Base-by-base conservation (phyloP, 1,284 basidiomycete genomes). In the Singerocomus rubriflavus region DNA sequence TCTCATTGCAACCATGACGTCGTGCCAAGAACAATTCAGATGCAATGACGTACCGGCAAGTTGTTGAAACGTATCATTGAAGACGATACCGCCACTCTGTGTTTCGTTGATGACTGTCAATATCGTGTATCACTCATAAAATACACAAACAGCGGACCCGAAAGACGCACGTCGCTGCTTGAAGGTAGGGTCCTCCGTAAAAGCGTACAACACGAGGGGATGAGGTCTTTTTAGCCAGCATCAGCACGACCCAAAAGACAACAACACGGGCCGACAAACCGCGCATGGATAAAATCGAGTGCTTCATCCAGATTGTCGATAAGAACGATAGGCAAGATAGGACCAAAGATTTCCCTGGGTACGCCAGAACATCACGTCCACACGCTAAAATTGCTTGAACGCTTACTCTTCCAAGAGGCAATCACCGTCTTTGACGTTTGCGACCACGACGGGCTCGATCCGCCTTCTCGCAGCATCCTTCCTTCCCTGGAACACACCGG, bases 341-440 rank as follows among this genome's bases (percentile, higher is more conserved):
- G 86, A 0, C 84, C 88, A 63, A 90, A 87, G 12, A 84, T 69
- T 64, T 88, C 85, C 44, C 80, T 81, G 54, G 9, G 10, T 10
- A 36, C 5, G 21, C 37, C n/a, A 2, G 17, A 34, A 27, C 10
- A 14, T 34, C 14, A 13, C 48, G 34, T 21, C 14, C 12, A 26
- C 11, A 13, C 32, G 8, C 30, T 17, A 3, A 32, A 34, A 4
- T 10, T 13, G 34, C 34, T 39, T 6, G 6, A 29, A 35, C 11
- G 31, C 65, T 32, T 26, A 66, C 64, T 66, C 64, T 52, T 65
- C 60, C n/a, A 68, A 4, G 17, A 66, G 39, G 2, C 62, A 35
- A 44, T 69, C 64, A 1, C 43, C 53, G 0, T 43, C 56, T 35
- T 53, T 31, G 9, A 69, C 56, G 12, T 57, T 37, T 17, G 42